A percentile compares a stretch with the other conserved stretches of the same genome.
phyloP scores from a whole-genome alignment of 2,329 filamentous ascomycete species.

The Dactylellina haptotyla region DNA sequence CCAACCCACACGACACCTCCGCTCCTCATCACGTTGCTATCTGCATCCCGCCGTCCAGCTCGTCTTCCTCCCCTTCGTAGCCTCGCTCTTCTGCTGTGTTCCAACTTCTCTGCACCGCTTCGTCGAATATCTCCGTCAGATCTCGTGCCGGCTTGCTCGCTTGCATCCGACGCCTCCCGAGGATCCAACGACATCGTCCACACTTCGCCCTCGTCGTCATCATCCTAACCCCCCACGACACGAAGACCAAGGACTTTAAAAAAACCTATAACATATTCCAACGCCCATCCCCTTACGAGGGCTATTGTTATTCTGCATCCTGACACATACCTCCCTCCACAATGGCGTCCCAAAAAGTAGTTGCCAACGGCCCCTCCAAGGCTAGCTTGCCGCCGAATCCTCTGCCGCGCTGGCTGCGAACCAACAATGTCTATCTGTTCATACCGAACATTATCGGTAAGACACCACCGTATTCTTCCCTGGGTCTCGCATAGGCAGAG shows the following conservation, averaged over 20 bases:
- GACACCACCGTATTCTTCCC: neutral
- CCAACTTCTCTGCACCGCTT: neutral
- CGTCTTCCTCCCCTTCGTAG: neutral
- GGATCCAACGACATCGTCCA: neutral
- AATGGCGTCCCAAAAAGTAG: conserved; percentile 43
- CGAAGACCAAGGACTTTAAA: too few relatives aligned
- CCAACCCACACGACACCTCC: conserved; percentile 20
- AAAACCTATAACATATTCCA: neutral
- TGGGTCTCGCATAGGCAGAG: neutral
- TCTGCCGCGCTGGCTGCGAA: conserved; percentile 60
- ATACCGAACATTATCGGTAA: conserved; percentile 72
- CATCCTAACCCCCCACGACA: neutral
- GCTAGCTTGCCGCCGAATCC: conserved; percentile 58
- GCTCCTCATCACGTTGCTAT: neutral
- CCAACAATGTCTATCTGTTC: conserved; percentile 84
- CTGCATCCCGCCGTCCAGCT: conserved; percentile 5
- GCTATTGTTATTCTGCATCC: neutral
- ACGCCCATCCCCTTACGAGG: neutral
- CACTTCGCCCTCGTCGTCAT: neutral
- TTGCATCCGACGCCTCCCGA: conserved; percentile 47
- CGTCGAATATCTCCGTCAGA: neutral
- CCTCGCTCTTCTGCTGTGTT: neutral
- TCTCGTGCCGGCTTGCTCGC: neutral
- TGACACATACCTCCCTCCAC: conserved; percentile 1
- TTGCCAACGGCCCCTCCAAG: conserved; percentile 62